These are phyloP conservation scores for Metschnikowia drakensbergensis DNA, from an alignment of 805 yeast species.

Conservation along the genomic window DNA sequence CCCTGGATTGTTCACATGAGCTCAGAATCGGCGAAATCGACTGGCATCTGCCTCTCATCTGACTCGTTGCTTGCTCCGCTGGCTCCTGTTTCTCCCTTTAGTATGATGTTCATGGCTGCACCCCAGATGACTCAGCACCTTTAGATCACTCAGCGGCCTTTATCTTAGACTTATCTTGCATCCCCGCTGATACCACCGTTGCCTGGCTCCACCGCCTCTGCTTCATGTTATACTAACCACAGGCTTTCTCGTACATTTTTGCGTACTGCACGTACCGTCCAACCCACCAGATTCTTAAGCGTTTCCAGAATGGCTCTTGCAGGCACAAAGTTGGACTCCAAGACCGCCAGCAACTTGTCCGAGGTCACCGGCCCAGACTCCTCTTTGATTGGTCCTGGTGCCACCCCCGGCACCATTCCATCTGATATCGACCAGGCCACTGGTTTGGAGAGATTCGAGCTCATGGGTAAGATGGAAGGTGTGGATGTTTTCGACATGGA, in stretches of 20 bases:
- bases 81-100: too few relatives aligned
- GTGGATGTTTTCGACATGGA: constrained; percentile 87
- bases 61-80: too few relatives aligned
- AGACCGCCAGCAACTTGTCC: constrained; percentile 63
- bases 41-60: too few relatives aligned
- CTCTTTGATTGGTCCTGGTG: constrained; percentile 88
- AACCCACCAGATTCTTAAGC: constrained; percentile 33
- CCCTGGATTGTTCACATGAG: too few relatives aligned
- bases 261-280: constrained; percentile 32
- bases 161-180: too few relatives aligned
- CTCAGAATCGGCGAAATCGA: too few relatives aligned
- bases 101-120: too few relatives aligned
- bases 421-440: constrained; percentile 95
- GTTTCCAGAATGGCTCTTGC: constrained; percentile 28
- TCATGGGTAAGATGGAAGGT: constrained; percentile 93
- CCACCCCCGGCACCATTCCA: constrained; percentile 79
- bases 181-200: too few relatives aligned
- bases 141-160: too few relatives aligned
- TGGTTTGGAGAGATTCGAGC: constrained; percentile 95
- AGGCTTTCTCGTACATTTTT: constrained; percentile 37
- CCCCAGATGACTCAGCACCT: too few relatives aligned
- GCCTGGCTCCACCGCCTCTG: too few relatives aligned
- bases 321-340: constrained; percentile 35
- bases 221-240: constrained; percentile 17
- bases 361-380: constrained; percentile 74